phyloP scores from a whole-genome alignment of 805 yeast genomes.

The Lachancea cidri region DNA sequence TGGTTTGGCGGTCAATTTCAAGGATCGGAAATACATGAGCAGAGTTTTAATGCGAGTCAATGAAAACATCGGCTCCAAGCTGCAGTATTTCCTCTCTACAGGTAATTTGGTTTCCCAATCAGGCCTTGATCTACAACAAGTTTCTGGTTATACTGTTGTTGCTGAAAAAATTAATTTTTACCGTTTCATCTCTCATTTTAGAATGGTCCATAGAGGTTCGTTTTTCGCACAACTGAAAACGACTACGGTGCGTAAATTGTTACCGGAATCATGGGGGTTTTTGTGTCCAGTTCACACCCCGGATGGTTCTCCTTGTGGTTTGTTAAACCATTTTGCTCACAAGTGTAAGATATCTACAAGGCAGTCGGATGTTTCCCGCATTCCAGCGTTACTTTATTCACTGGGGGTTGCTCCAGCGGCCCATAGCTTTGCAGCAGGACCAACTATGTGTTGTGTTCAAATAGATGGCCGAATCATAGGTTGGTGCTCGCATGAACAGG shows the following conservation, averaged over 20 bases:
- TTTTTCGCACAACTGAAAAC: slow-evolving; percentile 98
- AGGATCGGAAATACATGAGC: slow-evolving; percentile 76
- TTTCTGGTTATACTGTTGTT: slow-evolving; percentile 95
- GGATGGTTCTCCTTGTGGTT: slow-evolving; percentile 99
- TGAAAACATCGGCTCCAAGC: slow-evolving; percentile 90
- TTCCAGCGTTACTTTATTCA: slow-evolving; percentile 59
- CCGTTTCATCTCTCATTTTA: slow-evolving; percentile 95
- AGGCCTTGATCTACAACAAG: slow-evolving; percentile 96
- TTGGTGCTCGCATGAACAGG: slow-evolving; percentile 90
- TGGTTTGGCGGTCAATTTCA: slow-evolving; percentile 75
- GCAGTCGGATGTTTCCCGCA: slow-evolving; percentile 65
- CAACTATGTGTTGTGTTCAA: slow-evolving; percentile 83
- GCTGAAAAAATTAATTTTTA: slow-evolving; percentile 98
- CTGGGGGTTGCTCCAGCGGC: slow-evolving; percentile 77
- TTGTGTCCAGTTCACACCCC: slow-evolving; percentile 99
- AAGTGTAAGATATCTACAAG: slow-evolving; percentile 83
- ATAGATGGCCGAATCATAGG: slow-evolving; percentile 90
- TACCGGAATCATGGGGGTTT: slow-evolving; percentile 99
- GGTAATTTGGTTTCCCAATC: slow-evolving; percentile 97
- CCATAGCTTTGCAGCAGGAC: slow-evolving; percentile 80
- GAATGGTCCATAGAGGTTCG: slow-evolving; percentile 99
- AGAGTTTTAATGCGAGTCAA: slow-evolving; percentile 74
- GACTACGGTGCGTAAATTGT: slow-evolving; percentile 90
- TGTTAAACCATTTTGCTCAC: slow-evolving; percentile 93
- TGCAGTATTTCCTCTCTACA: slow-evolving; percentile 91